Percentiles rank a stretch among this genome's conserved stretches.
Evolutionary conservation across 2,329 filamentous ascomycete species (phyloP).

Genomic region (Sodiomyces alkalinus): DNA sequence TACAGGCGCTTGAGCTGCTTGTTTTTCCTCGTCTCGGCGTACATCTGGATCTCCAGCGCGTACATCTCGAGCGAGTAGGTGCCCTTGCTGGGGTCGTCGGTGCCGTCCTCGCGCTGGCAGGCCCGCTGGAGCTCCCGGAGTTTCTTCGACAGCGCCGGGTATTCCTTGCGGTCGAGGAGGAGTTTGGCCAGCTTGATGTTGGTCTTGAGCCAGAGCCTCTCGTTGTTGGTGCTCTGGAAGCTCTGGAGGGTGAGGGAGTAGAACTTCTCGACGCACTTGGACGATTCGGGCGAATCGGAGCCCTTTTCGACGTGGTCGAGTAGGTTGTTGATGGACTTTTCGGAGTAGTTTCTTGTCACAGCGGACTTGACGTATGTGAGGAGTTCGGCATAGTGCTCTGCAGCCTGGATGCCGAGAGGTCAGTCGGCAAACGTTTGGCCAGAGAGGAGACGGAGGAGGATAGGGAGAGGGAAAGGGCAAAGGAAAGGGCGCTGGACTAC

Average conservation of each 20-base stretch:
- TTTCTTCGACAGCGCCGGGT: conserved; percentile 64
- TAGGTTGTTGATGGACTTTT: conserved; percentile 99
- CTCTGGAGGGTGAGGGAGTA: conserved; percentile 87
- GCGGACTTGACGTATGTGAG: conserved; percentile 95
- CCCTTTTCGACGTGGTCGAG: conserved; percentile 94
- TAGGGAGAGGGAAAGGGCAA: too few species aligned
- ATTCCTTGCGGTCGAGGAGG: conserved; percentile 83
- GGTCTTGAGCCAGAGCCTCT: conserved; percentile 92
- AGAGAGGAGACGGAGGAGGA: too few species aligned
- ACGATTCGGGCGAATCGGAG: conserved; percentile 50
- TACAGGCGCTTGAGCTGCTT: conserved; percentile 91
- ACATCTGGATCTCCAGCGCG: conserved; percentile 96
- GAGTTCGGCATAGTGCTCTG: conserved; percentile 85
- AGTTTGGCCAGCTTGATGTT: conserved; percentile 93
- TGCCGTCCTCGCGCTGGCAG: conserved; percentile 76
- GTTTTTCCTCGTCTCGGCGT: conserved; percentile 91
- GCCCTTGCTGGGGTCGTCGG: conserved; percentile 85
- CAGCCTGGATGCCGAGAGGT: conserved; percentile 43
- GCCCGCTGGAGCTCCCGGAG: conserved; percentile 77
- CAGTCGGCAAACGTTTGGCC: conserved; percentile 9
- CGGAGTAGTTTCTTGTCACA: conserved; percentile 94
- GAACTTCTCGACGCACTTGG: conserved; percentile 80
- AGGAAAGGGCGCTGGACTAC: conserved; percentile 31
- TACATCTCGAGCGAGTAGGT: conserved; percentile 95
- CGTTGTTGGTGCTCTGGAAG: conserved; percentile 95